phyloP scores from a whole-genome alignment of 257 asterid species.

The Solanum sejunctum region DNA sequence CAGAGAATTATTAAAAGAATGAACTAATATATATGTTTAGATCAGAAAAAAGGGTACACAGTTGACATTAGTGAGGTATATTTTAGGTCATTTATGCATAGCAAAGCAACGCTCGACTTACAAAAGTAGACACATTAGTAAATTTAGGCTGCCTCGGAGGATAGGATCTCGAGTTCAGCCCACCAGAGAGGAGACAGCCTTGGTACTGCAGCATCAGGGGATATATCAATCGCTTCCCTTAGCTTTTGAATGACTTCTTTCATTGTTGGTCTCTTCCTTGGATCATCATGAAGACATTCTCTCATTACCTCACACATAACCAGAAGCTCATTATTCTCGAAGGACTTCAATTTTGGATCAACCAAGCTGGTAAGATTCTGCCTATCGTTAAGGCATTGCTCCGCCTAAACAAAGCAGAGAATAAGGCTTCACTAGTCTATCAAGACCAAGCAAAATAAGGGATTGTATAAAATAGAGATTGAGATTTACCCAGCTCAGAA shows the following conservation, averaged over 20 bases:
- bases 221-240: not conserved
- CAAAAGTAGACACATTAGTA: not conserved
- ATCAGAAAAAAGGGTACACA: not conserved
- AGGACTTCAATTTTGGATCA: not conserved
- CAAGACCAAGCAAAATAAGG: not conserved
- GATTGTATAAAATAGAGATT: not conserved
- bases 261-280: not conserved
- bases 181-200: slow-evolving; percentile 6
- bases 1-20: not conserved
- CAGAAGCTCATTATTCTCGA: not conserved
- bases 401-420: not conserved
- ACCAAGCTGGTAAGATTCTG: not conserved
- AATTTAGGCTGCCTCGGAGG: not conserved
- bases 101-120: not conserved
- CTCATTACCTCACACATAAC: not conserved
- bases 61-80: not conserved
- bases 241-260: not conserved
- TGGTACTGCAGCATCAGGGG: slow-evolving; percentile 5
- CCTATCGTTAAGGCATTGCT: not conserved
- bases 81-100: not conserved
- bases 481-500: not conserved
- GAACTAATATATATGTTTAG: not conserved
- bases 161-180: slow-evolving; percentile 10
- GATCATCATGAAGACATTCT: not conserved
- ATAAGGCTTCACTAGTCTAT: not conserved